phyloP scores from a whole-genome alignment of 331 rosid species.

The Arachis monticola region DNA sequence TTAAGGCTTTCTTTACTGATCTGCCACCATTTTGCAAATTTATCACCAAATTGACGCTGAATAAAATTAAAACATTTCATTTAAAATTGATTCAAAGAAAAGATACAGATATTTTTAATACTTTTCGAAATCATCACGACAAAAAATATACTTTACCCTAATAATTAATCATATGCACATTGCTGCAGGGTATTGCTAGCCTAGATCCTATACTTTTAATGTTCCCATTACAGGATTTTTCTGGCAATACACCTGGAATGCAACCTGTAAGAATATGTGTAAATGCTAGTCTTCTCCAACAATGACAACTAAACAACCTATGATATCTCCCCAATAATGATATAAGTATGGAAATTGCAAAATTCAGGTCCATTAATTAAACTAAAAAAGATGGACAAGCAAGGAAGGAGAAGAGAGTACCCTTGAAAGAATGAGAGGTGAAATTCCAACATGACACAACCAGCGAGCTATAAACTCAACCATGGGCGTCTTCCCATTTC shows the following conservation, averaged over 20 bases:
- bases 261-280: background rate
- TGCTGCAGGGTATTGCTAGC: background rate
- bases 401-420: conserved; percentile 39
- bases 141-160: no score
- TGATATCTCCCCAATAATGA: background rate
- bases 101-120: no score
- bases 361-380: no score
- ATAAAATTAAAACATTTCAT: no score
- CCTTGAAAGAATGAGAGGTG: conserved; percentile 90
- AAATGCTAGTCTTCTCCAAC: background rate
- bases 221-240: background rate
- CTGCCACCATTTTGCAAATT: no score
- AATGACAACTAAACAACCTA: background rate
- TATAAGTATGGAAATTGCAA: background rate
- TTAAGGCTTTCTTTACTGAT: no score
- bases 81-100: no score
- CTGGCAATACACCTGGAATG: background rate
- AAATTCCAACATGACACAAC: conserved; percentile 61
- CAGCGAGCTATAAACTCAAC: conserved; percentile 79
- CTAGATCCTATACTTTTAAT: background rate
- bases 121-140: no score
- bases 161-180: no score
- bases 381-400: background rate
- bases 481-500: conserved; percentile 98
- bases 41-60: no score